Conservation (phyloP, 768 basidiomycete genomes). For the Mycena pura region DNA sequence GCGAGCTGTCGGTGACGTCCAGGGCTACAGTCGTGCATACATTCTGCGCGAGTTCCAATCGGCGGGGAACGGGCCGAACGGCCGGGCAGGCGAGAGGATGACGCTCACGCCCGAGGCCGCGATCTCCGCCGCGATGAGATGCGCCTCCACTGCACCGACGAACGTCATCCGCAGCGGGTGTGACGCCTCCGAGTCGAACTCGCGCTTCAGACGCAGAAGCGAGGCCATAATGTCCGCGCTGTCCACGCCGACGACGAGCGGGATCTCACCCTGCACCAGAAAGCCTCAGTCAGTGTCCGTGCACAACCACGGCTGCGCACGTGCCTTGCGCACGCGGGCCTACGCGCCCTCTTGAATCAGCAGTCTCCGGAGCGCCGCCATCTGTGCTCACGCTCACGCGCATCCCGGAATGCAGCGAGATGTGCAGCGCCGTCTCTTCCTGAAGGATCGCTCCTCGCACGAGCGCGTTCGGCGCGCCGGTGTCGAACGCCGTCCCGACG, state of each 20-base stretch:
- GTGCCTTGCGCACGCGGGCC: too few relatives aligned
- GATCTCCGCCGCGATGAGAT: conserved; percentile 73
- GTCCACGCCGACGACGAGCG: conserved; percentile 75
- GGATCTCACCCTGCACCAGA: conserved; percentile 61
- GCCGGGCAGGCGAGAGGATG: conserved; percentile 62
- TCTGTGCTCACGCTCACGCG: conserved; percentile 75
- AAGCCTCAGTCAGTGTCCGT: too few relatives aligned
- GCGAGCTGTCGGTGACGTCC: too few relatives aligned
- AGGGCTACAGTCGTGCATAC: too few relatives aligned
- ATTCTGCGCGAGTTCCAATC: conserved; percentile 72
- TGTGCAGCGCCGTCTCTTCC: conserved; percentile 68
- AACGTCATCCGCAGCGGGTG: conserved; percentile 61
- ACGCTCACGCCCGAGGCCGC: conserved; percentile 56
- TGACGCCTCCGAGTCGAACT: conserved; percentile 55
- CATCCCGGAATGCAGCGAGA: conserved; percentile 59
- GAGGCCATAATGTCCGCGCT: conserved; percentile 86
- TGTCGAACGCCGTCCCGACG: conserved; percentile 66
- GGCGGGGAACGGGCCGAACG: conserved; percentile 74
- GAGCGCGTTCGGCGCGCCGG: conserved; percentile 63
- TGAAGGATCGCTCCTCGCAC: conserved; percentile 68
- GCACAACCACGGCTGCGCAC: too few relatives aligned
- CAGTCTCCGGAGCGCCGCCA: conserved; percentile 72
- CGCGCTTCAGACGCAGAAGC: conserved; percentile 71
- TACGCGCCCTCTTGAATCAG: conserved; percentile 54
- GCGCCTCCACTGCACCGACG: conserved; percentile 69